Evolutionary conservation across 1,284 basidiomycete genomes (phyloP).

Genomic region (Schizophyllum commune): DNA sequence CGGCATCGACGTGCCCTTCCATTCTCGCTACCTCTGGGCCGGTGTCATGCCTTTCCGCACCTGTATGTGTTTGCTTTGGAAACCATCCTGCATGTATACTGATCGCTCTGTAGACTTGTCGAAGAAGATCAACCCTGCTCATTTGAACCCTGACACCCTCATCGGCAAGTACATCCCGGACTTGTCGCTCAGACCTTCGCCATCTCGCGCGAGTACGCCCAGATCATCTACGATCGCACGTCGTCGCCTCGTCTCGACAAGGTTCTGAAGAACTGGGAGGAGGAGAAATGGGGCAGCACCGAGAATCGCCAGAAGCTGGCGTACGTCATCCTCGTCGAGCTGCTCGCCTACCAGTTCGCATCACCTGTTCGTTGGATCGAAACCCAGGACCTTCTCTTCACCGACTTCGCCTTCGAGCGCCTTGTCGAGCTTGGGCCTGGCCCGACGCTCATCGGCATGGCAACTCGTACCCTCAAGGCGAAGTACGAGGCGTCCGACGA

Average conservation of each 20-base stretch:
- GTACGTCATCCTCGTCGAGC: constrained; percentile 92
- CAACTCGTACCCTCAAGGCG: constrained; percentile 87
- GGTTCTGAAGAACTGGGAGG: constrained; percentile 89
- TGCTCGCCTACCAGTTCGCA: constrained; percentile 94
- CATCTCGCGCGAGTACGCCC: constrained; percentile 84
- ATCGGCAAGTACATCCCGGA: constrained; percentile 96
- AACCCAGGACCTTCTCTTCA: constrained; percentile 94
- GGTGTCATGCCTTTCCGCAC: constrained; percentile 97
- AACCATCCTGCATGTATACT: constrained; percentile 2
- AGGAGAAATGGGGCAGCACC: constrained; percentile 78
- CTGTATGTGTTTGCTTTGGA: constrained; percentile 43
- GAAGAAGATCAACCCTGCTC: constrained; percentile 92
- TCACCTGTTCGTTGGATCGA: constrained; percentile 98
- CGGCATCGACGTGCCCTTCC: constrained; percentile 99
- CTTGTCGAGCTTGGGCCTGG: constrained; percentile 95
- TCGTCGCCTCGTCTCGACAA: constrained; percentile 90
- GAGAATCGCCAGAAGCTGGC: constrained; percentile 89
- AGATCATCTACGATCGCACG: constrained; percentile 93
- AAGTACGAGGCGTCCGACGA: constrained; percentile 93
- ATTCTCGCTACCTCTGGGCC: constrained; percentile 97
- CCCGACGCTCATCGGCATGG: constrained; percentile 96
- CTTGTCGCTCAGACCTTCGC: constrained; percentile 92
- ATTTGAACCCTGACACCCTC: constrained; percentile 89
- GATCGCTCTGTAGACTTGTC: constrained; percentile 65
- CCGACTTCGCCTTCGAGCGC: constrained; percentile 84